Evolutionary conservation across 371 early-diverging fungal species (phyloP), one percentile per base, ranked within the genome.

Genomic region (Mortierella sp.): DNA sequence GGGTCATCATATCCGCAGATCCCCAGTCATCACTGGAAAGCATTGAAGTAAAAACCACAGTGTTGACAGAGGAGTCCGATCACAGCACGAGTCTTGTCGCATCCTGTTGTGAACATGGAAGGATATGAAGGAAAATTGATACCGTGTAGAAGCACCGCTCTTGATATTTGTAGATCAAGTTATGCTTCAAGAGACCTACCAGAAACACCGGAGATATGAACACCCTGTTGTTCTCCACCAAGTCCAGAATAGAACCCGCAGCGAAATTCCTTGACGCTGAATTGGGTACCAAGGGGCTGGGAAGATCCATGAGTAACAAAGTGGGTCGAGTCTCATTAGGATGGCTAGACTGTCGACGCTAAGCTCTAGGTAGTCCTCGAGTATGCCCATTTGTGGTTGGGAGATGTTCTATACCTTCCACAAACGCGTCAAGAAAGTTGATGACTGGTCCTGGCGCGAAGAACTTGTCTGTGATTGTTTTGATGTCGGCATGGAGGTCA

Each of bases 11-110:
- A n/a, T n/a, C n/a, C n/a, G n/a, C n/a, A n/a, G n/a, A n/a, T n/a
- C n/a, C n/a, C n/a, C n/a, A n/a, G n/a, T n/a, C n/a, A n/a, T n/a
- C n/a, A n/a, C n/a, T n/a, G 55, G 3, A 63, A 46, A 23, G 64
- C 70, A 23, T 64, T 64, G 70, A 70, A 70, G 48, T 70, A 64
- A 50, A 70, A 60, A 0, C 64, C 64, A 60, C 70, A 70, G 64
- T 60, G 64, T 26, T 64, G 70, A 45, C 60, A 64, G 5, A 70
- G 53, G 45, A 64, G 64, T 47, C 60, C 60, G 46, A 64, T 60
- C 46, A 64, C n/a, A n/a, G n/a, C n/a, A n/a, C n/a, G n/a, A n/a
- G n/a, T n/a, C n/a, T n/a, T n/a, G n/a, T n/a, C n/a, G n/a, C n/a
- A n/a, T n/a, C n/a, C n/a, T n/a, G n/a, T n/a, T n/a, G n/a, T n/a